These are phyloP conservation scores for Yamadazyma diddensiae DNA, from an alignment of 1,139 yeast species.

Conservation along the genomic window DNA sequence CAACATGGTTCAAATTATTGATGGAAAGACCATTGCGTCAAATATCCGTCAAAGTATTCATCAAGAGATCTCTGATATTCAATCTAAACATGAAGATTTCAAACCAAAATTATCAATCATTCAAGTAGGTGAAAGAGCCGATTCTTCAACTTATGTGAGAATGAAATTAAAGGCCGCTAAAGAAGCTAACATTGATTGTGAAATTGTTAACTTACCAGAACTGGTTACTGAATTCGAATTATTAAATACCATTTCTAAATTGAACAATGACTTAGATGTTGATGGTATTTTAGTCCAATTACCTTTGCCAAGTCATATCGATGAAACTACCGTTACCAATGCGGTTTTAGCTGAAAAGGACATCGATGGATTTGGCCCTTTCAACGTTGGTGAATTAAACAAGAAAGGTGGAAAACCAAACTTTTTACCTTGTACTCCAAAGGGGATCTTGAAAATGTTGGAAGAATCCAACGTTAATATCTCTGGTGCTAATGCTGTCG, in stretches of 20 bases:
- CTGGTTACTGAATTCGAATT: slow-evolving; percentile 56
- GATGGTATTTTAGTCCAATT: slow-evolving; percentile 92
- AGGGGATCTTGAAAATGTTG: slow-evolving; percentile 83
- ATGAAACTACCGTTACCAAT: slow-evolving; percentile 75
- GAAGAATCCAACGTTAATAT: slow-evolving; percentile 58
- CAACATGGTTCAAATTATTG: slow-evolving; percentile 42
- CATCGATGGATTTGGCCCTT: slow-evolving; percentile 94
- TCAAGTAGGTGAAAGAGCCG: slow-evolving; percentile 89
- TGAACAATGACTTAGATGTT: slow-evolving; percentile 67
- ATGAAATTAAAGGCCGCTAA: slow-evolving; percentile 93
- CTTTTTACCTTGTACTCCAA: slow-evolving; percentile 94
- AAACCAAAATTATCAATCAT: slow-evolving; percentile 77
- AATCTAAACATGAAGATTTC: slow-evolving; percentile 57
- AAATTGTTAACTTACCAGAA: slow-evolving; percentile 66
- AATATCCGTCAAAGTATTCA: slow-evolving; percentile 48
- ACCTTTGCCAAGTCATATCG: slow-evolving; percentile 81
- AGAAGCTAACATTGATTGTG: slow-evolving; percentile 76
- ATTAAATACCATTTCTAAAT: slow-evolving; percentile 52
- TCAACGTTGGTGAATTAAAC: slow-evolving; percentile 87
- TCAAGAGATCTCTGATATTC: slow-evolving; percentile 54
- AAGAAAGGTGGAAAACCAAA: slow-evolving; percentile 84
- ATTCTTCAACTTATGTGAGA: slow-evolving; percentile 89
- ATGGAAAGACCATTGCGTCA: slow-evolving; percentile 71
- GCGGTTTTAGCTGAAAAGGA: slow-evolving; percentile 80
- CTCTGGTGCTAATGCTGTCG: slow-evolving; percentile 86